phyloP scores from a whole-genome alignment of 2,329 filamentous ascomycete genomes.

The Diaporthe aspalathi region DNA sequence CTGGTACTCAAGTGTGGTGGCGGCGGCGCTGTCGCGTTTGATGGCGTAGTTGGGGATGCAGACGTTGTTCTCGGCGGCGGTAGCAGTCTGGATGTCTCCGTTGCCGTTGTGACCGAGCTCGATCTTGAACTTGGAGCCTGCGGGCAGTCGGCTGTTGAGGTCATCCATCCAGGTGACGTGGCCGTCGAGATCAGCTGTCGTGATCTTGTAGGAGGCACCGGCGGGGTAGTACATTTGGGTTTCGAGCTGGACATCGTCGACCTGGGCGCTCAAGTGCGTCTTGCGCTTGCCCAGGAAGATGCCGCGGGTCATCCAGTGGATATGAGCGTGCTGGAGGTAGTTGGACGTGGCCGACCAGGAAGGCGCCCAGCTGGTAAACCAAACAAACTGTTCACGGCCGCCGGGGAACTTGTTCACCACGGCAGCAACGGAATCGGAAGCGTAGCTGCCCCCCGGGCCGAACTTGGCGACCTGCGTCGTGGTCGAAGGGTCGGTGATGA shows the following conservation, averaged over 20 bases:
- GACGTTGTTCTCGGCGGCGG: not conserved
- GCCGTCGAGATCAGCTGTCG: not conserved
- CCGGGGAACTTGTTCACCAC: slow-evolving; percentile 1
- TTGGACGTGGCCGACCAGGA: slow-evolving; percentile 12
- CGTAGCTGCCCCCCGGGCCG: not conserved
- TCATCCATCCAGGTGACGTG: slow-evolving; percentile 8
- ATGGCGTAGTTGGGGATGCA: not conserved
- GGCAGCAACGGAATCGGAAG: slow-evolving; percentile 1
- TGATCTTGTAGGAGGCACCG: not conserved
- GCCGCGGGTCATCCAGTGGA: slow-evolving; percentile 11
- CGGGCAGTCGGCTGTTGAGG: not conserved
- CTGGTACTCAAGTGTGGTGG: slow-evolving; percentile 5
- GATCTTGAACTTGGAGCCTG: slow-evolving; percentile 7
- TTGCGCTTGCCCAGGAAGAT: slow-evolving; percentile 18
- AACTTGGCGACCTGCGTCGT: not conserved
- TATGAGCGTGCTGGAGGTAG: slow-evolving; percentile 12
- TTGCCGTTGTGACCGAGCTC: slow-evolving; percentile 19
- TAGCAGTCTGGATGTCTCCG: not conserved
- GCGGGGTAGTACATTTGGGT: slow-evolving; percentile 1
- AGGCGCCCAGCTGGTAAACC: slow-evolving; percentile 15
- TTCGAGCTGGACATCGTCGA: not conserved
- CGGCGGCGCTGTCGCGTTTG: not conserved
- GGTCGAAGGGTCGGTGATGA: slow-evolving; percentile 6
- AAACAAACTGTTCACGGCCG: slow-evolving; percentile 10
- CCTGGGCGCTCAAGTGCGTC: not conserved